These are phyloP conservation scores for Bolboschoenoplectus hybrid DNA, from an alignment of 202 grass and related monocot species.

Conservation along the genomic window DNA sequence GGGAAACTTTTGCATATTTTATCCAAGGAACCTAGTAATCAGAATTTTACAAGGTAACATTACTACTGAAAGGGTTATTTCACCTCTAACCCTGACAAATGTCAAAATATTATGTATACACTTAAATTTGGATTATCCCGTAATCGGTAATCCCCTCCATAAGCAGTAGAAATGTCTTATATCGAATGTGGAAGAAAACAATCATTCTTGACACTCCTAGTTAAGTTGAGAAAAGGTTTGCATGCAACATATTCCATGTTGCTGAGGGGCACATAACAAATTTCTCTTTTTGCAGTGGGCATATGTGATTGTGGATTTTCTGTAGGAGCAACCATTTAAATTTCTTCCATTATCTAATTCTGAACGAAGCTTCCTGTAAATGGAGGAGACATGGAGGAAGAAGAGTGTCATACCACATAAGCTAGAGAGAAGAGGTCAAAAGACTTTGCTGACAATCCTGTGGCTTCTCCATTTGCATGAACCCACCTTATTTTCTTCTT, in stretches of 20 bases:
- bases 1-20: not conserved
- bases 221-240: not conserved
- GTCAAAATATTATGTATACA: not conserved
- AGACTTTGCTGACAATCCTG: conserved; percentile 64
- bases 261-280: not conserved
- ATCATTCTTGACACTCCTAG: not conserved
- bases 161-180: not conserved
- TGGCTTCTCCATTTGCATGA: conserved; percentile 79
- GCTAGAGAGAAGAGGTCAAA: conserved; percentile 80
- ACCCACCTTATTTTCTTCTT: conserved; percentile 70
- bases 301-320: not conserved
- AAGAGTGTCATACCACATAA: conserved; percentile 64
- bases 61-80: not conserved
- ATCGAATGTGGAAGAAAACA: not conserved
- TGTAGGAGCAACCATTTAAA: not conserved
- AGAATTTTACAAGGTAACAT: not conserved
- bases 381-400: not conserved
- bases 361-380: not conserved
- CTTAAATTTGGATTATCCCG: not conserved
- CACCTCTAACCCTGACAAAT: not conserved
- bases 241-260: not conserved
- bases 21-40: not conserved
- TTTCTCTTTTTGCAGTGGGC: not conserved
- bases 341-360: not conserved
- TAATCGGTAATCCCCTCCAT: not conserved